Conservation (phyloP, 805 yeast species). For the Yamadazyma tumulicola region DNA sequence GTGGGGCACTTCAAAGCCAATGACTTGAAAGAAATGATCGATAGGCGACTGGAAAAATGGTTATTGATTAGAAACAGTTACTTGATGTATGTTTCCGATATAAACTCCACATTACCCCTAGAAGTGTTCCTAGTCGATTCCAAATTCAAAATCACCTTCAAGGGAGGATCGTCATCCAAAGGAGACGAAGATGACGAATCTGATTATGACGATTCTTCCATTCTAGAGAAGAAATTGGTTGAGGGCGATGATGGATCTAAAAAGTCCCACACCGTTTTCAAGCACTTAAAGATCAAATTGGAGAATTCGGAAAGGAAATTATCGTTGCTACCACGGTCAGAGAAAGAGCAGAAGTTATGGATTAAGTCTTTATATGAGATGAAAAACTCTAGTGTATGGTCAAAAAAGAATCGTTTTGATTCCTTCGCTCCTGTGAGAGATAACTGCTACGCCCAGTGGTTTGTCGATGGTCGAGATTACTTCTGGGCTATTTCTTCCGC, state of each 20-base stretch:
- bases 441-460: slow-evolving; percentile 90
- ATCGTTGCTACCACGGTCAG: slow-evolving; percentile 65
- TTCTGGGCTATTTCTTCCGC: slow-evolving; percentile 96
- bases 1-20: slow-evolving; percentile 81
- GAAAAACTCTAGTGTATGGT: slow-evolving; percentile 69
- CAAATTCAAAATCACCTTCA: slow-evolving; percentile 54
- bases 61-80: slow-evolving; percentile 81
- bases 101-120: slow-evolving; percentile 79
- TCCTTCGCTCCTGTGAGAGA: slow-evolving; percentile 91
- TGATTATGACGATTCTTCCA: slow-evolving; percentile 42
- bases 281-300: slow-evolving; percentile 50
- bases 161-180: slow-evolving; percentile 29
- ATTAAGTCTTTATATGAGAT: slow-evolving; percentile 65
- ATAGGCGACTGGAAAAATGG: slow-evolving; percentile 92
- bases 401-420: slow-evolving; percentile 66
- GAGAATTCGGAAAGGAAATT: slow-evolving; percentile 78
- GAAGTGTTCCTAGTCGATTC: slow-evolving; percentile 91
- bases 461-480: slow-evolving; percentile 94
- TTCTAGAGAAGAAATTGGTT: slow-evolving; percentile 22
- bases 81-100: slow-evolving; percentile 79
- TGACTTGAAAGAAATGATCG: slow-evolving; percentile 83
- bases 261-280: slow-evolving; percentile 45
- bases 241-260: slow-evolving; percentile 19
- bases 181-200: slow-evolving; percentile 37
- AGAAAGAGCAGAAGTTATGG: slow-evolving; percentile 69